Evolutionary conservation across 805 yeast genomes (phyloP).

Genomic region (Metschnikowia anglica): DNA sequence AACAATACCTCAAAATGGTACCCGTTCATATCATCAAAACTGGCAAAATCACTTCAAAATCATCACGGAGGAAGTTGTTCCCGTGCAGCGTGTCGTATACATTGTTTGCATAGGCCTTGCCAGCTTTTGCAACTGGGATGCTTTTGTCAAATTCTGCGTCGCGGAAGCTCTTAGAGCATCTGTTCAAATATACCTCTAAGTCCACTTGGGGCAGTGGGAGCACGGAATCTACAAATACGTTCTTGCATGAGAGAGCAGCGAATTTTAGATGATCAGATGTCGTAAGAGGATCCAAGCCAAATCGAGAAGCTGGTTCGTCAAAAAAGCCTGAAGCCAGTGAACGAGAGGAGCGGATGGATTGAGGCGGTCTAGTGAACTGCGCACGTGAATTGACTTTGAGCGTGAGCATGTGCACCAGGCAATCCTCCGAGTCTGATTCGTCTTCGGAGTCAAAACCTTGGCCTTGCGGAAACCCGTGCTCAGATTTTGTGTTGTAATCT

Average conservation of each 20-base stretch:
- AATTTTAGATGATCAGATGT: constrained; percentile 13
- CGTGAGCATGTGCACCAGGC: constrained; percentile 19
- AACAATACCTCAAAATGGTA: constrained; percentile 4
- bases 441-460: constrained; percentile 6
- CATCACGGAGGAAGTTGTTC: constrained; percentile 3
- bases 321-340: constrained; percentile 14
- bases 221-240: constrained; percentile 1
- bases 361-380: constrained; percentile 17
- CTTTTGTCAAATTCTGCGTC: neutral
- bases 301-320: constrained; percentile 4
- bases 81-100: neutral
- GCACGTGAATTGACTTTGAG: constrained; percentile 20
- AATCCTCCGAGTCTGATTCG: constrained; percentile 19
- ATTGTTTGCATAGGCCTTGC: constrained; percentile 1
- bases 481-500: neutral
- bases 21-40: neutral
- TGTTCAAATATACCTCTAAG: constrained; percentile 10
- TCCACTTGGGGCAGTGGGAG: constrained; percentile 6
- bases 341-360: constrained; percentile 1
- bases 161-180: constrained; percentile 6
- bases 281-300: constrained; percentile 1
- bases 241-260: constrained; percentile 9
- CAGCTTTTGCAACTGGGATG: constrained; percentile 1
- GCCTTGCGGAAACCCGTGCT: neutral
- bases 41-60: constrained; percentile 3